Percentiles rank a stretch among this genome's conserved stretches.
Evolutionary conservation across 805 yeast species (phyloP).

Genomic region (Wickerhamomyces sydowiorum): DNA sequence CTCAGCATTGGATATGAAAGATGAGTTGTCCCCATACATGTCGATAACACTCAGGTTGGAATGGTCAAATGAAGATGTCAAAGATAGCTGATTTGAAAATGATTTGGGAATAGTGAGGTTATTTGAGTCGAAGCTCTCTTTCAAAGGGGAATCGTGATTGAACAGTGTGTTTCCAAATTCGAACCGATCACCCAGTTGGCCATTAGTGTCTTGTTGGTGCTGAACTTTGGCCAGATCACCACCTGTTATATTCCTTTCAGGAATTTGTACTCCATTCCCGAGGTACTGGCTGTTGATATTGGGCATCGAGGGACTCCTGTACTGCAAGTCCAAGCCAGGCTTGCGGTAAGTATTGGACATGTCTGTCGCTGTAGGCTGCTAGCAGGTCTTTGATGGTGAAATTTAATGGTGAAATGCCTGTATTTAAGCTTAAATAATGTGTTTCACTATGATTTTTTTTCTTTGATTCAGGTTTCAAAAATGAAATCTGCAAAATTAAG

Average conservation of each 20-base stretch:
- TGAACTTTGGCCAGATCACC: background rate
- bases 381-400: too few species aligned
- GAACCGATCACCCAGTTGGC: background rate
- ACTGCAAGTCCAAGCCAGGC: background rate
- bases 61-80: constrained; percentile 12
- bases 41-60: constrained; percentile 31
- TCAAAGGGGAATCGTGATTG: background rate
- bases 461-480: too few species aligned
- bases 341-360: background rate
- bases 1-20: constrained; percentile 4
- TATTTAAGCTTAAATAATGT: too few species aligned
- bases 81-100: background rate
- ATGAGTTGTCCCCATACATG: constrained; percentile 26
- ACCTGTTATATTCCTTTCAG: too few species aligned
- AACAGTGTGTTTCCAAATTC: background rate
- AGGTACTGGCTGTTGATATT: constrained; percentile 3
- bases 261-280: background rate
- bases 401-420: too few species aligned
- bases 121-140: background rate
- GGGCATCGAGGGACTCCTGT: constrained; percentile 10
- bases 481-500: too few species aligned
- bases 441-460: too few species aligned
- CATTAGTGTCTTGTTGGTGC: background rate
- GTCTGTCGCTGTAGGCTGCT: background rate
- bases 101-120: background rate